Evolutionary conservation across 331 rosid species (phyloP), one percentile per base, ranked within the genome.

Genomic region (Quercus tomentella): DNA sequence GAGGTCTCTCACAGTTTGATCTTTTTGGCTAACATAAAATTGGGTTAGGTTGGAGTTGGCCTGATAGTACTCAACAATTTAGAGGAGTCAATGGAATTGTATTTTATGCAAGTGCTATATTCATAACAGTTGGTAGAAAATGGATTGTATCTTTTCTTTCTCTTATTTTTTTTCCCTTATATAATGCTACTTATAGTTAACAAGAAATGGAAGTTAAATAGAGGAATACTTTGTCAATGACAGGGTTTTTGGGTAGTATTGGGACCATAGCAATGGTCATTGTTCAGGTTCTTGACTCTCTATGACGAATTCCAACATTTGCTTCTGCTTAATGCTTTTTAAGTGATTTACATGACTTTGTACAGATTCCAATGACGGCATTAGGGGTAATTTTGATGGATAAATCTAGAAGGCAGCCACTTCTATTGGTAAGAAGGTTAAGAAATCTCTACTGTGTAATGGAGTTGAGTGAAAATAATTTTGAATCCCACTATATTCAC

Each of bases 41-140:
- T 56, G 61, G 79, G 57, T 22, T 49, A 95, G 97, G 94, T 91
- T 33, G 97, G 96, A 83, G 92, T 93, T 5, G 99, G 99, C 69
- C 84, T 95, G 72, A 95, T 93, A 97, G 84, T 87, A 62, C 82
- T 93, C 97, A 92, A 84, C 96, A 93, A 80, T 93, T 93, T 65
- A 97, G 97, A 87, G 97, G 97, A 68, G 86, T 91, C 77, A 90
- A 90, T 62, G 97, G 87, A 73, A 84, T 95, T 79, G 77, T 81
- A 54, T 92, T 91, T 73, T 95, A 95, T 55, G 97, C 93, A 67
- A 90, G 89, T 69, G 78, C 91, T 45, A 91, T 92, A 2, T 49
- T 49, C 16, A 14, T 0, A 2, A 2, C 17, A 10, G 17, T 17
- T 49, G 17, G 54, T 49, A 49, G 16, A 49, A 21, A 7, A 23